Conservation (phyloP, 768 basidiomycete species). For the Psilocybe cubensis region DNA sequence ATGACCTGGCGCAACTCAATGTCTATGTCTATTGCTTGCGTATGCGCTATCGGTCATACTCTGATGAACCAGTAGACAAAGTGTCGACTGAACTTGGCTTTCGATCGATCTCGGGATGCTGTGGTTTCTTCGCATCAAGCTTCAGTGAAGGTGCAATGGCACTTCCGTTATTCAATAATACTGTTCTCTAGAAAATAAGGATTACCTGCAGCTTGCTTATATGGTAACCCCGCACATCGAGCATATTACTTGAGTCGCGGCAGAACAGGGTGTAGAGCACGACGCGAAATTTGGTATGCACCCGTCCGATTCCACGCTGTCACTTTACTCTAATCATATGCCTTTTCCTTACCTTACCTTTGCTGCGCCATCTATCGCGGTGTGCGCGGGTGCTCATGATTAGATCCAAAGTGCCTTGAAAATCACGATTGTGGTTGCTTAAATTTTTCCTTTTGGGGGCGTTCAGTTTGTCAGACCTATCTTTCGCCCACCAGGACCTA, state of each 20-base stretch:
- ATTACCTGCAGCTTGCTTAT: constrained; percentile 3
- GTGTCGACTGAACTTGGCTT: constrained; percentile 2
- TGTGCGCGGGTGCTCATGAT: neutral
- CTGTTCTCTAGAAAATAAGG: neutral
- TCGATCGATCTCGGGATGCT: neutral
- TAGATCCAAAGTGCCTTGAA: neutral
- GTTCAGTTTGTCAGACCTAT: neutral
- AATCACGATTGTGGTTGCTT: no score
- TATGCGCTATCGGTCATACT: neutral
- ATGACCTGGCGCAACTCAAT: neutral
- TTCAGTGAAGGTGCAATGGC: no score
- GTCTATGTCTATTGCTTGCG: neutral
- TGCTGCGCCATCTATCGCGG: constrained; percentile 10
- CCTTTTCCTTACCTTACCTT: constrained; percentile 1
- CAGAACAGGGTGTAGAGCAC: constrained; percentile 7
- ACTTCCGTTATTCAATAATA: neutral
- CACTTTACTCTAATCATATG: constrained; percentile 6
- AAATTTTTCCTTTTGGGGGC: neutral
- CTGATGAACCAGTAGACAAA: neutral
- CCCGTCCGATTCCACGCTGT: constrained; percentile 17
- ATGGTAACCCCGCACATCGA: constrained; percentile 3
- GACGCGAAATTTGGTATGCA: constrained; percentile 9
- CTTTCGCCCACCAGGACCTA: neutral
- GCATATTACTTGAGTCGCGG: constrained; percentile 2
- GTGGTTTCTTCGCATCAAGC: neutral